These are phyloP conservation scores for Amorphotheca resinae DNA, from an alignment of 495 filamentous ascomycete genomes.

Conservation along the genomic window DNA sequence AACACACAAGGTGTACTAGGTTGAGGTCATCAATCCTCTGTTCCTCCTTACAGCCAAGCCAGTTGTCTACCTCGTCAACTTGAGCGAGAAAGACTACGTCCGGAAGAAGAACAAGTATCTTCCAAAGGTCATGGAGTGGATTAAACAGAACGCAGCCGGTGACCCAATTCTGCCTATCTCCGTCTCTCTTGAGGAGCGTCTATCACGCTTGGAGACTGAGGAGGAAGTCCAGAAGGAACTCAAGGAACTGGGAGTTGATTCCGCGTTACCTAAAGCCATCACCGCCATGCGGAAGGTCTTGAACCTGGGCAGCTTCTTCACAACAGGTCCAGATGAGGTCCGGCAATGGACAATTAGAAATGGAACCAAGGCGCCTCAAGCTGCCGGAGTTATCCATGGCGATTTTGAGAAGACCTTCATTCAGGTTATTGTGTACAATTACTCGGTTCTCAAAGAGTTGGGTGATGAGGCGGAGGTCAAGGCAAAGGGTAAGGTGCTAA, in stretches of 20 bases:
- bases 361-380: constrained; percentile 91
- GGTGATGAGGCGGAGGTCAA: constrained; percentile 83
- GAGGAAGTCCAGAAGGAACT: constrained; percentile 75
- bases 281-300: constrained; percentile 88
- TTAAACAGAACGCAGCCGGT: constrained; percentile 76
- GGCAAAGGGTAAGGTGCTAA: constrained; percentile 91
- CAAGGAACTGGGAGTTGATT: constrained; percentile 78
- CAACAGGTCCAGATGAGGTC: constrained; percentile 90
- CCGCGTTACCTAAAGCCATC: constrained; percentile 84
- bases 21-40: constrained; percentile 95
- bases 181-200: constrained; percentile 80
- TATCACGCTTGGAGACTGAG: constrained; percentile 65
- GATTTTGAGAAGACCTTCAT: constrained; percentile 99
- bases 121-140: constrained; percentile 81
- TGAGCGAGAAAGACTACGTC: constrained; percentile 94
- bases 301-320: constrained; percentile 92
- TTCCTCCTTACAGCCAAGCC: constrained; percentile 95
- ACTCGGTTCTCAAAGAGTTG: constrained; percentile 59
- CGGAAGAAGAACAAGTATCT: constrained; percentile 99
- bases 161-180: constrained; percentile 91
- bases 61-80: constrained; percentile 92
- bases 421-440: constrained; percentile 89
- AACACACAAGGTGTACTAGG: constrained; percentile 38
- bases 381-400: constrained; percentile 94
- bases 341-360: constrained; percentile 97